Conservation (phyloP, 176 grass and related monocot genomes). For the Melocanna baccifera region DNA sequence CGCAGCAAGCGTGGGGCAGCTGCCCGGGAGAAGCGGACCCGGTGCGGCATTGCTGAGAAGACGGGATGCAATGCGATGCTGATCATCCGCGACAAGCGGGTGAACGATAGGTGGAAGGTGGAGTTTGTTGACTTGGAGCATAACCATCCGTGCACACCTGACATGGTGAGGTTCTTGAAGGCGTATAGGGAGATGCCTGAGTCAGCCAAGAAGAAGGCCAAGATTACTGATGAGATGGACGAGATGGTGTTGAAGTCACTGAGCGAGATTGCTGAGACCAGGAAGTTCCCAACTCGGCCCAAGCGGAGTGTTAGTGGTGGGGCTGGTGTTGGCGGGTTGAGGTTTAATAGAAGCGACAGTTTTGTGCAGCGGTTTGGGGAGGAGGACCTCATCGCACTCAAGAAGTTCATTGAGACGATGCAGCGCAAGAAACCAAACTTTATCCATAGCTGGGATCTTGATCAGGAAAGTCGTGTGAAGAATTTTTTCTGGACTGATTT, state of each 20-base stretch:
- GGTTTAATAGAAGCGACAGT: constrained; percentile 31
- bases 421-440: constrained; percentile 70
- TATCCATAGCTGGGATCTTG: constrained; percentile 79
- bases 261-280: constrained; percentile 52
- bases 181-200: constrained; percentile 65
- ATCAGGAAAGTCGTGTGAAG: constrained; percentile 56
- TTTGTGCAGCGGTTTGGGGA: constrained; percentile 43
- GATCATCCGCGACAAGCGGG: constrained; percentile 56
- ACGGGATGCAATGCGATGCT: constrained; percentile 69
- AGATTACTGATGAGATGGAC: constrained; percentile 53
- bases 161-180: constrained; percentile 88
- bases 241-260: constrained; percentile 49
- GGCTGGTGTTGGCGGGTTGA: constrained; percentile 23
- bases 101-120: constrained; percentile 64
- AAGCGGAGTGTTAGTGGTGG: constrained; percentile 35
- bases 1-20: constrained; percentile 36
- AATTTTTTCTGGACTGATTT: constrained; percentile 80
- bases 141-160: constrained; percentile 71
- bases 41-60: constrained; percentile 44
- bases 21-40: constrained; percentile 33
- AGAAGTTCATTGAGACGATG: constrained; percentile 64
- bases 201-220: constrained; percentile 57
- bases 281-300: constrained; percentile 53
- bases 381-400: constrained; percentile 45
- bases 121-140: constrained; percentile 71